Evolutionary conservation across 1,284 basidiomycete genomes (phyloP), one percentile per base, ranked within the genome.

Genomic region (Ganoderma meredithae): DNA sequence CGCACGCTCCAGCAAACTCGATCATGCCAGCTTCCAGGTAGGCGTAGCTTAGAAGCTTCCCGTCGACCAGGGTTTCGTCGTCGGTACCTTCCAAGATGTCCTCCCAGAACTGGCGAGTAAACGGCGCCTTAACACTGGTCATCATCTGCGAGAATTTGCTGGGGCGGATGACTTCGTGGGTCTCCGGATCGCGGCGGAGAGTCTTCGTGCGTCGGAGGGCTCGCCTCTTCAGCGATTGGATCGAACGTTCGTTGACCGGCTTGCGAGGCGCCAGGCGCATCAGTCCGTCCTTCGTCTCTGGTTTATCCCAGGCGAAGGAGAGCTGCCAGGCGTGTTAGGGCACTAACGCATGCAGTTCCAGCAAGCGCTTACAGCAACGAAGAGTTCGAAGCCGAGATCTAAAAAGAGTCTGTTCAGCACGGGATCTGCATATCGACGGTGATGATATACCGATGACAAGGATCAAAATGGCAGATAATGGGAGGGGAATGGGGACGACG

Each of bases 351-450:
- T 12, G 7, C n/a, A 25, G 12, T 3, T 3, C 1, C 1, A 9
- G 36, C 3, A 15, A 22, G 10, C 22, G 79, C 86, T 71, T 77
- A 88, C 87, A 62, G 88, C 90, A 62, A 89, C 85, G 63, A 88
- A 86, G 5, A 91, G 81, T 75, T 91, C 90, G 71, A 90, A 91
- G 7, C 89, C 89, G 71, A 90, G 87, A 83, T 90, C 88, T 88
- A 68, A 3, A 10, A 10, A 3, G 9, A 12, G 9, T 9, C 17
- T 4, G 6, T 5, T 19, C 10, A 39, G 5, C 15, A n/a, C 8
- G 2, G 3, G 3, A 17, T 10, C n/a, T 47, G 44, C n/a, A 62
- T 22, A 3, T 10, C 9, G 13, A n/a, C 0, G 12, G 12, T 15
- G 15, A 25, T 6, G 5, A 76, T 83, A 68, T 71, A 89, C 89